Conservation (phyloP, 345 rosid species). For the Gynandropsis gynandra region DNA sequence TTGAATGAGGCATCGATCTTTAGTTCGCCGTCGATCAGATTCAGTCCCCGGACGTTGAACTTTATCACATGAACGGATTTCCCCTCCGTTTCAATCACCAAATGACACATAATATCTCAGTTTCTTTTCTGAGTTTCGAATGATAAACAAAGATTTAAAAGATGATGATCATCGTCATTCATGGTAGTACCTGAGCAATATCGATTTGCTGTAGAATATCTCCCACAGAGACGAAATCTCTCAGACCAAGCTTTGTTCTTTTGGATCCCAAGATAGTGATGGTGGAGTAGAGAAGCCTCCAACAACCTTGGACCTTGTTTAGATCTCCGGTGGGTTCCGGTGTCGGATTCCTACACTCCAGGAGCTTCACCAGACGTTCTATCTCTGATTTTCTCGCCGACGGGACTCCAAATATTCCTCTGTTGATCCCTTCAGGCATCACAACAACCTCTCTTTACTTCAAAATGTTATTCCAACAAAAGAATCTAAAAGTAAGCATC, state of each 20-base stretch:
- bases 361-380: slow-evolving; percentile 42
- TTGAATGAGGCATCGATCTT: slow-evolving; percentile 70
- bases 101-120: slow-evolving; percentile 14
- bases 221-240: slow-evolving; percentile 73
- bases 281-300: slow-evolving; percentile 78
- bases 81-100: slow-evolving; percentile 39
- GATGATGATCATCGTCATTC: background rate
- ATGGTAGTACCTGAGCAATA: slow-evolving; percentile 64
- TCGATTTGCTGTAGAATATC: slow-evolving; percentile 70
- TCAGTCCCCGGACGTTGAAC: slow-evolving; percentile 75
- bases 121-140: background rate
- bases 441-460: slow-evolving; percentile 3
- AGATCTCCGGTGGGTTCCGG: slow-evolving; percentile 58
- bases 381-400: slow-evolving; percentile 65
- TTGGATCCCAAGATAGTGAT: slow-evolving; percentile 72
- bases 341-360: slow-evolving; percentile 80
- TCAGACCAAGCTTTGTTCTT: slow-evolving; percentile 77
- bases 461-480: background rate
- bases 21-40: slow-evolving; percentile 60
- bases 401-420: slow-evolving; percentile 73
- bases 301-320: slow-evolving; percentile 64
- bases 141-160: background rate
- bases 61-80: slow-evolving; percentile 84
- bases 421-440: slow-evolving; percentile 44
- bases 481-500: background rate